Percentiles rank a stretch among this genome's conserved stretches.
These are phyloP conservation scores for Mycena rebaudengoi DNA, from an alignment of 768 basidiomycete species.

Conservation along the genomic window DNA sequence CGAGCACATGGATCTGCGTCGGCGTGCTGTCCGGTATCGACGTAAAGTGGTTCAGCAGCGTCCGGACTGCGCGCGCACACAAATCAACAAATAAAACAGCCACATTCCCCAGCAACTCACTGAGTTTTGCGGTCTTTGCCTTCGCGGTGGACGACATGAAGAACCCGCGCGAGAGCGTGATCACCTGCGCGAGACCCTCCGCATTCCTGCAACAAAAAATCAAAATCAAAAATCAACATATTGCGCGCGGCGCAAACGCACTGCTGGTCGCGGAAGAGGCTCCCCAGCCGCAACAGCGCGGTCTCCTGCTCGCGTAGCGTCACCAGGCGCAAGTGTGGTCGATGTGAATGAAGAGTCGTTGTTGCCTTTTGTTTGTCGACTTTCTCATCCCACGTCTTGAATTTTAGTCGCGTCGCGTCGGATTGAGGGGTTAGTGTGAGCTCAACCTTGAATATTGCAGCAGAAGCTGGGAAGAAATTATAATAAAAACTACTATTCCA, in stretches of 20 bases:
- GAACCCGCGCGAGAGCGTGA: slow-evolving; percentile 81
- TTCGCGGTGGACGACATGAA: slow-evolving; percentile 96
- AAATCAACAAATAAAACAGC: neutral
- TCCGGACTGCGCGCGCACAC: slow-evolving; percentile 69
- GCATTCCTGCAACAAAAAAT: slow-evolving; percentile 67
- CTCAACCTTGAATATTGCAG: too few species aligned
- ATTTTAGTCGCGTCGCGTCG: too few species aligned
- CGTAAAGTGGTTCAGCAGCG: slow-evolving; percentile 90
- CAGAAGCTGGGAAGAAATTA: too few species aligned
- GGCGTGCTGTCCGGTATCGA: slow-evolving; percentile 77
- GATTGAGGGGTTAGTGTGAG: too few species aligned
- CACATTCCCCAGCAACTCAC: slow-evolving; percentile 51
- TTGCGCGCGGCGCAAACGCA: slow-evolving; percentile 48
- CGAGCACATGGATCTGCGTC: slow-evolving; percentile 85
- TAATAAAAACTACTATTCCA: too few species aligned
- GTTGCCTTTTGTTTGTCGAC: too few species aligned
- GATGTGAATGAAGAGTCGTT: too few species aligned
- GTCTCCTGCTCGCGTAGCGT: slow-evolving; percentile 82
- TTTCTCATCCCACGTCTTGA: too few species aligned
- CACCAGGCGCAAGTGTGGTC: too few species aligned
- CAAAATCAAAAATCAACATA: neutral
- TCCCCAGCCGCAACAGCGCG: slow-evolving; percentile 86
- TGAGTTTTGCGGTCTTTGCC: slow-evolving; percentile 96
- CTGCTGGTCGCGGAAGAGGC: slow-evolving; percentile 88
- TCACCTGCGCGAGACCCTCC: slow-evolving; percentile 84